Evolutionary conservation across 495 filamentous ascomycete genomes (phyloP).

Genomic region (Penicillium angulare): DNA sequence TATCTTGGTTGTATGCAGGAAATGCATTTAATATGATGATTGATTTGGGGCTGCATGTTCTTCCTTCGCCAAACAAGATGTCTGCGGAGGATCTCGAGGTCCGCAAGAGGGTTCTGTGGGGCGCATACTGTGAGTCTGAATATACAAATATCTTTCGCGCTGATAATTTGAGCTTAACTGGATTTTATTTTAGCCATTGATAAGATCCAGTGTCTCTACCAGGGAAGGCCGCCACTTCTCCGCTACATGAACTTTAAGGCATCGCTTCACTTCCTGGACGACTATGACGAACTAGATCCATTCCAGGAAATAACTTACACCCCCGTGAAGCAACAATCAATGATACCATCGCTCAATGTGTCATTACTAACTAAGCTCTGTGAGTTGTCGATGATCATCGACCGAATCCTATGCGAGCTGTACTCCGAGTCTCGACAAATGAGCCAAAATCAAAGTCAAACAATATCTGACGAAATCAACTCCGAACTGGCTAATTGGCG

Average conservation of each 20-base stretch:
- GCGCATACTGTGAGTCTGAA: constrained; percentile 31
- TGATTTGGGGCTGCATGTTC: constrained; percentile 44
- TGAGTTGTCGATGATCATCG: constrained; percentile 28
- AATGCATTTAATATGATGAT: constrained; percentile 46
- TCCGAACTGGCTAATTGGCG: constrained; percentile 23
- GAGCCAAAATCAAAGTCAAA: constrained; percentile 12
- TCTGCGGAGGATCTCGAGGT: constrained; percentile 43
- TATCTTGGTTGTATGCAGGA: constrained; percentile 47
- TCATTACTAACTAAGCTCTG: constrained; percentile 31
- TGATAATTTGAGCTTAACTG: neutral
- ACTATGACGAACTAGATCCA: constrained; percentile 35
- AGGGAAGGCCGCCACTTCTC: constrained; percentile 31
- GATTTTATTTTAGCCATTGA: constrained; percentile 18
- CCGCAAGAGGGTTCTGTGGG: constrained; percentile 40
- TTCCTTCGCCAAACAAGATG: constrained; percentile 16
- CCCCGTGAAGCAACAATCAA: neutral
- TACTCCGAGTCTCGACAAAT: constrained; percentile 29
- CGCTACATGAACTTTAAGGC: constrained; percentile 28
- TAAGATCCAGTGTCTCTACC: constrained; percentile 36
- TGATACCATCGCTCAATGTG: constrained; percentile 26
- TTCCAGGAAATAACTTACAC: constrained; percentile 28
- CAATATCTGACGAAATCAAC: constrained; percentile 21
- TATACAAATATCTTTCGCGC: neutral
- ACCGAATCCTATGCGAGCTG: constrained; percentile 28
- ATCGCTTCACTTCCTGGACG: constrained; percentile 27